These are phyloP conservation scores for Parachlorella kessleri DNA, from an alignment of 139 green algal genomes.

Conservation along the genomic window DNA sequence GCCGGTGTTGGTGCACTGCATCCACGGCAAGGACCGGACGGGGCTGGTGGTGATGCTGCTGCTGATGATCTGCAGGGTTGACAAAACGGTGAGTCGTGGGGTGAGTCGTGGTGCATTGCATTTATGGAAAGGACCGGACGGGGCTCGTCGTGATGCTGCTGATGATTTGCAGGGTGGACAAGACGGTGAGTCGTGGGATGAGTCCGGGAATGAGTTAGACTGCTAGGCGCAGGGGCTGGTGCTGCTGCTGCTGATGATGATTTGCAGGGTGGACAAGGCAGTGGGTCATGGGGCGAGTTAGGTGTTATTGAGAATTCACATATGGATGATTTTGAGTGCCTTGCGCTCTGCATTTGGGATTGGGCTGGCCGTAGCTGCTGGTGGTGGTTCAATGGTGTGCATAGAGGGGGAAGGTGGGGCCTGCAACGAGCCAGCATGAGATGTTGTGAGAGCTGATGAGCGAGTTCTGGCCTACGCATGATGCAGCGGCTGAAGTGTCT, in stretches of 20 bases:
- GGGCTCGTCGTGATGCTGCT: constrained; percentile 57
- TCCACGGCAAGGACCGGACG: constrained; percentile 62
- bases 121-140: constrained; percentile 61
- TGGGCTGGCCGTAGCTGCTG: too few relatives aligned
- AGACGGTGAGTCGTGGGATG: too few relatives aligned
- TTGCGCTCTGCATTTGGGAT: too few relatives aligned
- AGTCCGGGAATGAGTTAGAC: too few relatives aligned
- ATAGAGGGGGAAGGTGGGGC: too few relatives aligned
- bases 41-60: constrained; percentile 57
- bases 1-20: constrained; percentile 52
- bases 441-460: neutral
- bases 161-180: constrained; percentile 43
- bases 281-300: too few relatives aligned
- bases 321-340: too few relatives aligned
- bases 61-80: constrained; percentile 47
- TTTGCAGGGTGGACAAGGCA: constrained; percentile 39
- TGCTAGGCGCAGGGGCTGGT: too few relatives aligned
- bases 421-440: too few relatives aligned
- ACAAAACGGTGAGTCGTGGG: constrained; percentile 22
- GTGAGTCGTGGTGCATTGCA: constrained; percentile 55
- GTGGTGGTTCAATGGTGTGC: too few relatives aligned
- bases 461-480: neutral
- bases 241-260: constrained; percentile 54
- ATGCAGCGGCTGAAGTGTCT: too few relatives aligned
- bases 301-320: too few relatives aligned